Evolutionary conservation across 257 asterid species (phyloP), one percentile per base, ranked within the genome.

Genomic region (Ligustrum vulgare): DNA sequence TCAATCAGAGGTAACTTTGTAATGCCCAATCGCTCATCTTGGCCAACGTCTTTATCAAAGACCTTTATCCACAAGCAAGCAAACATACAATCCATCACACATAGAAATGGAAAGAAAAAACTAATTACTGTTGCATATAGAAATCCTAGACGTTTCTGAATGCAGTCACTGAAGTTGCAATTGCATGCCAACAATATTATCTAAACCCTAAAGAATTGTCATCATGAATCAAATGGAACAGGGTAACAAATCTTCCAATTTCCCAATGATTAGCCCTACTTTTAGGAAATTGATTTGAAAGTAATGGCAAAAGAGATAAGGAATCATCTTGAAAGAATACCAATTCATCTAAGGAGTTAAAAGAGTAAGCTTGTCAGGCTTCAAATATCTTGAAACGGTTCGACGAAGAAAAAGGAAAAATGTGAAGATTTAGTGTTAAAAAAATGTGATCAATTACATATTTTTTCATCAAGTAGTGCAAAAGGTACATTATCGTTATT

Each of bases 21-120:
- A 35, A 90, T 75, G 72, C 98, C 98, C 81, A 94, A 75, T 70
- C 87, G 87, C 85, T 85, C 80, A 80, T 95, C 99, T 87, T 93
- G 96, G 71, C 99, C 99, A 51, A 95, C 85, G 81, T 95, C 99
- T 82, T 89, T 74, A 80, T 95, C 99, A 72, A 80, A 91, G 63
- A 94, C 98, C 99, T 94, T 87, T 74, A 70, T 70, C 35, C 18
- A 60, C n/a, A 64, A 74, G 43, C 15, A 65, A 75, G 45, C 41
- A 65, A 36, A 28, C 60, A 73, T 49, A 15, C 9, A 67, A 25
- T 34, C 39, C 39, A 65, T 31, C 31, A 67, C 18, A 75, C 66
- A 56, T 39, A 22, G 63, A 72, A 71, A 20, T 6, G 18, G 39
- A 43, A 23, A 23, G 37, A 71, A 39, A 11, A 36, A 36, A 12